Base-by-base conservation (phyloP, 2,329 filamentous ascomycete genomes). In the Pezicula radicicola region DNA sequence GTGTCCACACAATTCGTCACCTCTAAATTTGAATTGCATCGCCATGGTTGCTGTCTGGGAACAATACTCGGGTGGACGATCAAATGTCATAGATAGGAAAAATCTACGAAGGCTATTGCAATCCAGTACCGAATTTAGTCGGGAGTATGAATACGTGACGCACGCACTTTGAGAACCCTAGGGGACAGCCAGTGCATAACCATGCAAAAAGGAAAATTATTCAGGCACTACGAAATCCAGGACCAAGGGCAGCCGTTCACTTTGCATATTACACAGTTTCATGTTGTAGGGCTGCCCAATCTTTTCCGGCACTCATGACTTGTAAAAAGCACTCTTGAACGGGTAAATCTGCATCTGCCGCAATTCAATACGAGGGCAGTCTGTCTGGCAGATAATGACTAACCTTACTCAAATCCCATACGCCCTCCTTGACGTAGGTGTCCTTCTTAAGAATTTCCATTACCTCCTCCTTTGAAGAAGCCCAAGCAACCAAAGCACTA, bases 391-490 rank as follows among this genome's bases (percentile, higher is more conserved):
- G 16, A 18, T 21, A 8, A 39, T 42, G 6, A 42, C 52, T 27
- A 35, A 80, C 80, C 58, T 86, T 86, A 37, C 85, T 79, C 52
- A 86, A 62, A 72, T 95, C 89, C 90, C 90, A 95, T 6, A 94
- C 89, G 0, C 84, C 88, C 28, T 69, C 75, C 52, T 70, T 77
- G 8, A 77, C 74, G 69, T 95, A 95, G 7, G 90, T 73, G 70
- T 95, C 91, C 67, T 78, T 79, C 67, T 78, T 79, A 33, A 95
- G 64, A 49, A 79, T 65, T 60, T 85, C 77, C 33, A 84, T 66
- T 4, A 88, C 81, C 66, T 89, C 85, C 57, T 89, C 85, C 60
- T 78, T 81, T 12, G 78, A 84, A 57, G 81, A 78, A 7, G 87
- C 89, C 25, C 80, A 68, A 40, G 81, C 73, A 27, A 94, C 74